Percentiles rank a stretch among this genome's conserved stretches.
Conservation (phyloP, 306 rosid genomes). For the Neltuma alba region DNA sequence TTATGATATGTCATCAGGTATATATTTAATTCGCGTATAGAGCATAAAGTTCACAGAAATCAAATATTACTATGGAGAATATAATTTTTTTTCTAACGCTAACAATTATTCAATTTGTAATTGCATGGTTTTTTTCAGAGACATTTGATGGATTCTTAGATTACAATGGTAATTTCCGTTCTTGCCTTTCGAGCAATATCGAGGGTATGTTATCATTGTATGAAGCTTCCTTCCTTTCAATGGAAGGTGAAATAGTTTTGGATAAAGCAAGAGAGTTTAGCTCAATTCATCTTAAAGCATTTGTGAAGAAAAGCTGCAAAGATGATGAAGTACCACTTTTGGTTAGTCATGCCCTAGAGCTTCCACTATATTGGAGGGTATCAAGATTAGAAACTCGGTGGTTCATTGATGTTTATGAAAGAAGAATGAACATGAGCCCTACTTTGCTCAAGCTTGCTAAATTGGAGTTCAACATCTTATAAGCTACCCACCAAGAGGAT, state of each 20-base stretch:
- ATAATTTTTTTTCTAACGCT: background rate
- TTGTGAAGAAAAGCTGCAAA: background rate
- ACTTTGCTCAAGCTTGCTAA: background rate
- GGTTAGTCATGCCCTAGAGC: constrained; percentile 39
- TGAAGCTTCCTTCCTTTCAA: constrained; percentile 32
- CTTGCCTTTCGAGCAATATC: background rate
- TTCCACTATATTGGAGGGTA: constrained; percentile 44
- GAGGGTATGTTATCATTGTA: constrained; percentile 35
- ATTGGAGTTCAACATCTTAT: constrained; percentile 14
- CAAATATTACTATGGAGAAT: background rate
- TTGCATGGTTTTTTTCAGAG: background rate
- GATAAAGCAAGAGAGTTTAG: constrained; percentile 14
- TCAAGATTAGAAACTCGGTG: constrained; percentile 31
- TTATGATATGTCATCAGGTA: background rate
- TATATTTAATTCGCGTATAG: no score
- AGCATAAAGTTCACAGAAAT: no score
- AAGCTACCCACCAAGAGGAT: constrained; percentile 14
- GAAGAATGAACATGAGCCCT: background rate
- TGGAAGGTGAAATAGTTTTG: constrained; percentile 25
- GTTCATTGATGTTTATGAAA: constrained; percentile 23
- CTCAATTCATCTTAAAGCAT: constrained; percentile 1
- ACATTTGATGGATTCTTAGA: constrained; percentile 24
- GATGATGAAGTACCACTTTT: background rate
- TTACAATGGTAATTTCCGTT: background rate
- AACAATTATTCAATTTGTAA: no score